Evolutionary conservation across 305 asterid genomes (phyloP).

Genomic region (Fraxinus dipetala): DNA sequence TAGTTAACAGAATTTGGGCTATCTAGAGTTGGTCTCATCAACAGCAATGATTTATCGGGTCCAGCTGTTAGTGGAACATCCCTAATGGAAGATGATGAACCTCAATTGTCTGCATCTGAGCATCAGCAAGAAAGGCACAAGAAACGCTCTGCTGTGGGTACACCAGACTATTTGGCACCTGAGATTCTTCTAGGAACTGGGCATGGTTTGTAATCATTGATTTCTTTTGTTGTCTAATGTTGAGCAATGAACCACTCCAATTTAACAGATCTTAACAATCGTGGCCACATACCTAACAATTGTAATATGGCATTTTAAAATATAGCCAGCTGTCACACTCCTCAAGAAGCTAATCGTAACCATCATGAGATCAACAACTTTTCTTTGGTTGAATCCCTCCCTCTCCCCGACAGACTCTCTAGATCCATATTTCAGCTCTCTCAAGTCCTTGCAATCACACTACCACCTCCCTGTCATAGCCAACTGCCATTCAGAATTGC

Average conservation of each 20-base stretch:
- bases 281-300: not conserved
- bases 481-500: slow-evolving; percentile 9
- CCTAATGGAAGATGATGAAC: too few species aligned
- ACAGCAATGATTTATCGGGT: too few species aligned
- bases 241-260: not conserved
- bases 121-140: too few species aligned
- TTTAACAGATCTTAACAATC: not conserved
- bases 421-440: not conserved
- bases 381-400: not conserved
- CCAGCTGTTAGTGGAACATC: too few species aligned
- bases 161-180: too few species aligned
- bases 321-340: not conserved
- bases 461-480: not conserved
- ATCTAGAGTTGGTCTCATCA: not conserved
- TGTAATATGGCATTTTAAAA: not conserved
- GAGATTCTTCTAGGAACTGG: too few species aligned
- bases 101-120: too few species aligned
- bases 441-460: slow-evolving; percentile 1
- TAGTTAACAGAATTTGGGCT: not conserved
- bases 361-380: not conserved
- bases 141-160: too few species aligned
- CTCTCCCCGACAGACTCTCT: not conserved
- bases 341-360: not conserved
- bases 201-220: too few species aligned
- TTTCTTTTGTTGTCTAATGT: not conserved